These are phyloP conservation scores for Colletotrichum sp. DNA, from an alignment of 2,329 filamentous ascomycete genomes.

Conservation along the genomic window DNA sequence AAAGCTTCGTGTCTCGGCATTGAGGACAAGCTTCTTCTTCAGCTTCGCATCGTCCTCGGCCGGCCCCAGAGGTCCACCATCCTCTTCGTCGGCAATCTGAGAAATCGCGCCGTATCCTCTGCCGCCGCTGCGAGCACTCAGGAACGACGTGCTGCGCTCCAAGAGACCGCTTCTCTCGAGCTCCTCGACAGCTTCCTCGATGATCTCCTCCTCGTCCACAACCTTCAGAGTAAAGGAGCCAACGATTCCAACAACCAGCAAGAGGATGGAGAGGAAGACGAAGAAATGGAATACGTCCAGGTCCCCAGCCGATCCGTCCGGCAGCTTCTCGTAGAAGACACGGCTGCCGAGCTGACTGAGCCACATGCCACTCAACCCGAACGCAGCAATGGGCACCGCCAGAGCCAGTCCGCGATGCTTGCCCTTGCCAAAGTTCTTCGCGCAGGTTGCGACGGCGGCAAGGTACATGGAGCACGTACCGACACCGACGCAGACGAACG, in stretches of 20 bases:
- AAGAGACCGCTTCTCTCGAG: slow-evolving; percentile 88
- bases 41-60: slow-evolving; percentile 56
- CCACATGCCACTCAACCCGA: slow-evolving; percentile 96
- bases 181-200: slow-evolving; percentile 88
- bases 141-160: slow-evolving; percentile 71
- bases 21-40: slow-evolving; percentile 90
- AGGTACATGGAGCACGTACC: slow-evolving; percentile 92
- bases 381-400: slow-evolving; percentile 88
- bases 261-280: slow-evolving; percentile 77
- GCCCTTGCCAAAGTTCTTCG: slow-evolving; percentile 95
- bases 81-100: slow-evolving; percentile 44
- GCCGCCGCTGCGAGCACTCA: slow-evolving; percentile 47
- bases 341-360: slow-evolving; percentile 86
- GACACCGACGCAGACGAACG: slow-evolving; percentile 82
- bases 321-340: slow-evolving; percentile 72
- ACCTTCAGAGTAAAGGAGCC: slow-evolving; percentile 78
- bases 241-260: slow-evolving; percentile 72
- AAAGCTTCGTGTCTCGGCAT: slow-evolving; percentile 87
- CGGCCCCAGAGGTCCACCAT: slow-evolving; percentile 40
- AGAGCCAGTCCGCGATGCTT: slow-evolving; percentile 88
- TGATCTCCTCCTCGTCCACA: slow-evolving; percentile 84
- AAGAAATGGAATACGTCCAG: slow-evolving; percentile 87
- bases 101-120: slow-evolving; percentile 68
- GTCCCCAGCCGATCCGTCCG: slow-evolving; percentile 68
- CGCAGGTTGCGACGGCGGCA: slow-evolving; percentile 88